Conservation (phyloP, 2,329 filamentous ascomycete species). For the Trichoderma polysporum region DNA sequence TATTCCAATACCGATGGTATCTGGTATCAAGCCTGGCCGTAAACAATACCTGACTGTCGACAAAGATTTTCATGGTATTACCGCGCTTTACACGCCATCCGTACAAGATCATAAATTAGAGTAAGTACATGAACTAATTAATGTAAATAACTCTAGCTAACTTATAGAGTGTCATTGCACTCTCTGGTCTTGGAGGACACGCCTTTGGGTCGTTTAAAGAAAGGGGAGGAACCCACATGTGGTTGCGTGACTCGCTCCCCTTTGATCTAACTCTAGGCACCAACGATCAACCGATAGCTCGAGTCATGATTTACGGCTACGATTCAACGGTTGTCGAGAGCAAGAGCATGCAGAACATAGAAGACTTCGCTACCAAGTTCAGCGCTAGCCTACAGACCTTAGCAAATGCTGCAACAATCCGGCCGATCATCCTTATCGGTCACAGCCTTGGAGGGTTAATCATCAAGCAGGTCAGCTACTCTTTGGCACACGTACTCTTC, state of each 20-base stretch:
- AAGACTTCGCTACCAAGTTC: conserved; percentile 3
- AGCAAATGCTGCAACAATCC: background rate
- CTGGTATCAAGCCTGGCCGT: background rate
- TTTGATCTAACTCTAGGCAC: conserved; percentile 22
- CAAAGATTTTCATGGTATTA: conserved; percentile 18
- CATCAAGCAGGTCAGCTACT: conserved; percentile 19
- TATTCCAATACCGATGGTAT: background rate
- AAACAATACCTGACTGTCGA: background rate
- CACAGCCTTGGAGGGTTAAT: conserved; percentile 15
- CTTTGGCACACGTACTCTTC: background rate
- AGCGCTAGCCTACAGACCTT: background rate
- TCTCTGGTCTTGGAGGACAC: conserved; percentile 30
- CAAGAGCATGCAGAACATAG: conserved; percentile 23
- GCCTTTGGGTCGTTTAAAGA: conserved; percentile 35
- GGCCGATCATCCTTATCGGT: conserved; percentile 22
- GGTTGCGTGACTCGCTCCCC: conserved; percentile 32
- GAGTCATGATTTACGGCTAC: conserved; percentile 33
- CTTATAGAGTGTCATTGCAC: conserved; percentile 15
- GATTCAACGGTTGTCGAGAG: conserved; percentile 24
- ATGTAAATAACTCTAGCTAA: background rate
- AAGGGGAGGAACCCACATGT: conserved; percentile 29
- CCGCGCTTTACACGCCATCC: conserved; percentile 5
- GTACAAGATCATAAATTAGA: conserved; percentile 2
- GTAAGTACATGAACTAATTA: background rate
- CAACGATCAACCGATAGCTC: conserved; percentile 17